Conservation (phyloP, 257 asterid species). For the Penstemon barbatus region DNA sequence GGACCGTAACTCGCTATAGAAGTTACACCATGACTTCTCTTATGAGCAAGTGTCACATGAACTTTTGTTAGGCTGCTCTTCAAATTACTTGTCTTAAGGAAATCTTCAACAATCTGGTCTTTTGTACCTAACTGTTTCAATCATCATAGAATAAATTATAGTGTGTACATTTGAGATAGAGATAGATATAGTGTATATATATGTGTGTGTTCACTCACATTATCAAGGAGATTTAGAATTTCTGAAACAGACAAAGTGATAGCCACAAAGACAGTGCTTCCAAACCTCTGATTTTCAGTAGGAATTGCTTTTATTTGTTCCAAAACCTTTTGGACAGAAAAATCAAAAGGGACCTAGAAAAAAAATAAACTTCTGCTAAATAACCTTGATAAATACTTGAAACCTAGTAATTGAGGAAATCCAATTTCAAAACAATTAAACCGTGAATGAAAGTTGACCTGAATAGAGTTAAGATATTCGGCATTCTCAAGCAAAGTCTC, state of each 20-base stretch:
- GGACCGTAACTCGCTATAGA: conserved; percentile 73
- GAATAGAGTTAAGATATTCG: conserved; percentile 76
- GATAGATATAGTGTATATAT: no score
- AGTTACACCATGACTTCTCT: conserved; percentile 81
- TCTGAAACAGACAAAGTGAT: conserved; percentile 72
- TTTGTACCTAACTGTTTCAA: conserved; percentile 55
- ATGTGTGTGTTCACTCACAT: conserved; percentile 53
- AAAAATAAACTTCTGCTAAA: not conserved
- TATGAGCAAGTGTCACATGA: conserved; percentile 92
- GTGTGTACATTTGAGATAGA: no score
- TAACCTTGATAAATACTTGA: not conserved
- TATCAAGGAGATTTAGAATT: conserved; percentile 48
- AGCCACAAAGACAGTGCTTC: conserved; percentile 75
- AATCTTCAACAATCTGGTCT: conserved; percentile 50
- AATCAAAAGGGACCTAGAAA: conserved; percentile 76
- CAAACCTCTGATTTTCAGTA: conserved; percentile 61
- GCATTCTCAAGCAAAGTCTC: conserved; percentile 55
- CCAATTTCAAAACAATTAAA: not conserved
- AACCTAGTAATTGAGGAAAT: not conserved
- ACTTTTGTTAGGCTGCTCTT: conserved; percentile 57
- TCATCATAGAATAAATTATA: not conserved
- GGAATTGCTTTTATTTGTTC: conserved; percentile 75
- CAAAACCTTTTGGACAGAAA: conserved; percentile 55
- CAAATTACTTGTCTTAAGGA: conserved; percentile 53
- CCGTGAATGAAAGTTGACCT: conserved; percentile 46